Conservation (phyloP, 306 rosid genomes). For the Rosa persica region DNA sequence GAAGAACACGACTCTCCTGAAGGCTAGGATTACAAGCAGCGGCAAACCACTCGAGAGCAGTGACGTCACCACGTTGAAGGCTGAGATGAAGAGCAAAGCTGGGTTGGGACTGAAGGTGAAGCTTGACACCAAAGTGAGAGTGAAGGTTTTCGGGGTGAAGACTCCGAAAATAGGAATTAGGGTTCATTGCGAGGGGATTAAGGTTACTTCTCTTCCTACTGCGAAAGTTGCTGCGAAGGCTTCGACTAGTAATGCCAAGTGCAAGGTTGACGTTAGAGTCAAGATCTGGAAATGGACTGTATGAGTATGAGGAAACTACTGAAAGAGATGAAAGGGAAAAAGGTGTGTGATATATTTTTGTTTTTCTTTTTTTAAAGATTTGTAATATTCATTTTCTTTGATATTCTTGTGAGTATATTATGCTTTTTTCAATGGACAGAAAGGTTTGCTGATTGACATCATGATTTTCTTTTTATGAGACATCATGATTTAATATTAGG, state of each 20-base stretch:
- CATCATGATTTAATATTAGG: neutral
- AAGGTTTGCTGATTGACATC: neutral
- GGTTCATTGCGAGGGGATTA: constrained; percentile 71
- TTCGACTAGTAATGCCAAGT: constrained; percentile 54
- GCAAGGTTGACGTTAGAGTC: constrained; percentile 62
- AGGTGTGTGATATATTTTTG: constrained; percentile 15
- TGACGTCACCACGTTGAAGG: constrained; percentile 37
- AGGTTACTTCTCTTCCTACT: constrained; percentile 44
- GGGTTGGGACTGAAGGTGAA: constrained; percentile 60
- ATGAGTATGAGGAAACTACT: constrained; percentile 12
- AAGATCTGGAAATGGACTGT: constrained; percentile 99
- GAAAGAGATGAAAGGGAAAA: constrained; percentile 5
- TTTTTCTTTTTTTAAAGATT: neutral
- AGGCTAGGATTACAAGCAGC: constrained; percentile 36
- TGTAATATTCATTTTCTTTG: constrained; percentile 5
- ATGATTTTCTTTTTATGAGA: too few relatives aligned
- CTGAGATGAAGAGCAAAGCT: constrained; percentile 53
- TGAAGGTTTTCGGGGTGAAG: constrained; percentile 56
- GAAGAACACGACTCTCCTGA: constrained; percentile 68
- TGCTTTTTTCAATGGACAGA: neutral
- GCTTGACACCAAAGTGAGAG: constrained; percentile 72
- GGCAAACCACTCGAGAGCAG: constrained; percentile 33
- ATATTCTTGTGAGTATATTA: neutral
- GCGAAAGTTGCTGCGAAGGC: constrained; percentile 74
- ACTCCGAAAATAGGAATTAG: constrained; percentile 63